Percentiles rank a stretch among this genome's conserved stretches.
Conservation (phyloP, 495 filamentous ascomycete species). For the Hypoxylon subgilvum region DNA sequence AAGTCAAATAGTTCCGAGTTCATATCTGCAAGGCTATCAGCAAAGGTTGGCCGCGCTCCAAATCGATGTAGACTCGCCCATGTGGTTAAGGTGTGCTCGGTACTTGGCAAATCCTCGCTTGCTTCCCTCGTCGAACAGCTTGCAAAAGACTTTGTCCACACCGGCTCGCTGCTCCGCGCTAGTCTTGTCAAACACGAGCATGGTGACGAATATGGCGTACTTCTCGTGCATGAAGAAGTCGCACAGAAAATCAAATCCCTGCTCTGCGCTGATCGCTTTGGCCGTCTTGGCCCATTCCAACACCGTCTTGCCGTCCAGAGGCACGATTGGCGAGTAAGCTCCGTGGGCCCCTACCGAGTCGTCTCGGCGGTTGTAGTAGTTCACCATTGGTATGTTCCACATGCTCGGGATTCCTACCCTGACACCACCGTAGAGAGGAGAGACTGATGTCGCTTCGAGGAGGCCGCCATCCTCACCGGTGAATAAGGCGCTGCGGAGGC, state of each 20-base stretch:
- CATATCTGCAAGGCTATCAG: slow-evolving; percentile 41
- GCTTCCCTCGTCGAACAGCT: slow-evolving; percentile 46
- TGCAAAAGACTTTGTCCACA: slow-evolving; percentile 42
- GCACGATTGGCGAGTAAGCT: slow-evolving; percentile 52
- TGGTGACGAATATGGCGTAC: slow-evolving; percentile 51
- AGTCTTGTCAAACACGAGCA: slow-evolving; percentile 53
- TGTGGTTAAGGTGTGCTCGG: slow-evolving; percentile 51
- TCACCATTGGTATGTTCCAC: slow-evolving; percentile 51
- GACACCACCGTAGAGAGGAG: slow-evolving; percentile 45
- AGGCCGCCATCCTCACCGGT: slow-evolving; percentile 44
- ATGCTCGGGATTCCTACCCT: slow-evolving; percentile 49
- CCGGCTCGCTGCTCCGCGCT: slow-evolving; percentile 41
- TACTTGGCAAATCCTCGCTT: slow-evolving; percentile 51
- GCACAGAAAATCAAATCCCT: slow-evolving; percentile 50
- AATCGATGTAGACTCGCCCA: slow-evolving; percentile 42
- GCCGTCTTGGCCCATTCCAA: slow-evolving; percentile 49
- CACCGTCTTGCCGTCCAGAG: slow-evolving; percentile 45
- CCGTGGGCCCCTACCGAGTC: slow-evolving; percentile 49
- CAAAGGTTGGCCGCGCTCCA: neutral
- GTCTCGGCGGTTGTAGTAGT: slow-evolving; percentile 42
- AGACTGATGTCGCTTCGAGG: slow-evolving; percentile 47
- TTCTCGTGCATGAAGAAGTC: slow-evolving; percentile 56
- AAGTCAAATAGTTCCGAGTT: slow-evolving; percentile 53
- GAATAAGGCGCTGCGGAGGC: slow-evolving; percentile 46
- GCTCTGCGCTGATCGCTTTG: slow-evolving; percentile 46